These are phyloP conservation scores for Hanseniaspora singularis DNA, from an alignment of 805 yeast genomes.

Conservation along the genomic window DNA sequence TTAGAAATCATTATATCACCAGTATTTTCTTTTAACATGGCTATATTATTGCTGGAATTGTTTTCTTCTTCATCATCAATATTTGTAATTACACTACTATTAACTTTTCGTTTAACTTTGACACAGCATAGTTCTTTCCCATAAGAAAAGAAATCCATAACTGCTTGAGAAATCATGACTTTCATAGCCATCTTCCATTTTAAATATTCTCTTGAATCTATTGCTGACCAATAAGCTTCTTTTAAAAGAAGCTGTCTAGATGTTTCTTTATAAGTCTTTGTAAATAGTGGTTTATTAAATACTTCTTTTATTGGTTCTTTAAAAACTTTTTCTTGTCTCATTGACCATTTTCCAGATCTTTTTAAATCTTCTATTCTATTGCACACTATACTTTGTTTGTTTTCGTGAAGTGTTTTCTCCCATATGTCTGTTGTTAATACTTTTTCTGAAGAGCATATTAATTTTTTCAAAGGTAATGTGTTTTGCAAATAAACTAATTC, in stretches of 20 bases:
- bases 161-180: slow-evolving; percentile 55
- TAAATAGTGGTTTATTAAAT: slow-evolving; percentile 9
- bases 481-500: slow-evolving; percentile 81
- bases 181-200: slow-evolving; percentile 63
- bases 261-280: slow-evolving; percentile 30
- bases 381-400: slow-evolving; percentile 78
- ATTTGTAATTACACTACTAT: slow-evolving; percentile 5
- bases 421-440: slow-evolving; percentile 72
- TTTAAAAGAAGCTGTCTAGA: slow-evolving; percentile 65
- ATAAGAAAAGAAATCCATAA: slow-evolving; percentile 63
- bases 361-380: slow-evolving; percentile 87
- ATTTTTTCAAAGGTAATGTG: slow-evolving; percentile 68
- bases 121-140: slow-evolving; percentile 57
- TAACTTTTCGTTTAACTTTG: slow-evolving; percentile 23
- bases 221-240: slow-evolving; percentile 77
- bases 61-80: slow-evolving; percentile 15
- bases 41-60: too few species aligned
- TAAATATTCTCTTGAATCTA: slow-evolving; percentile 59
- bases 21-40: background rate
- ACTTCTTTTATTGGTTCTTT: slow-evolving; percentile 42
- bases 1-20: slow-evolving; percentile 5
- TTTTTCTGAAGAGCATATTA: slow-evolving; percentile 77
- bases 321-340: slow-evolving; percentile 67
- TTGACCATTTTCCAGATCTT: slow-evolving; percentile 78
- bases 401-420: slow-evolving; percentile 77